A percentile compares a stretch with the other conserved stretches of the same genome.
Evolutionary conservation across 2,329 filamentous ascomycete species (phyloP).

Genomic region (Fusarium subglutinans): DNA sequence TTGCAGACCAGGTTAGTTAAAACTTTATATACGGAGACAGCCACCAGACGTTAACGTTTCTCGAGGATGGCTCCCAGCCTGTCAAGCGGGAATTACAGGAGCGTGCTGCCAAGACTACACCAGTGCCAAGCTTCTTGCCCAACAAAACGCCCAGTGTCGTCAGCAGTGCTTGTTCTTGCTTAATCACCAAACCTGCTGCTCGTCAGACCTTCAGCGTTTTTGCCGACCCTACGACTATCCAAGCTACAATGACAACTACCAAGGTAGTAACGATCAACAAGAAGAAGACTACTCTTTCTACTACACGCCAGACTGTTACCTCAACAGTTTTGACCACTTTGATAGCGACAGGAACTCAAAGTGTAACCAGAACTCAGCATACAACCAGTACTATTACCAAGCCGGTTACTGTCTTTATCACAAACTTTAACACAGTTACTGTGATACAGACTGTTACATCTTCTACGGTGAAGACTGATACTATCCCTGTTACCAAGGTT

Average conservation of each 20-base stretch:
- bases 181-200: not conserved
- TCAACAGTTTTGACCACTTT: not conserved
- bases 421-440: not conserved
- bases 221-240: not conserved
- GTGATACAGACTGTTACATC: not conserved
- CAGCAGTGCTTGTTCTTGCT: not conserved
- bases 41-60: not conserved
- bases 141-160: not conserved
- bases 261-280: not conserved
- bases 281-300: not conserved
- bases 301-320: not conserved
- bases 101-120: not conserved
- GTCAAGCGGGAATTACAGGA: not conserved
- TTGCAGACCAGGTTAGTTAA: not conserved
- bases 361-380: not conserved
- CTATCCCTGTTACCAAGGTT: not conserved
- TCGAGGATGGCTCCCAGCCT: not conserved
- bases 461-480: not conserved
- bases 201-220: not conserved
- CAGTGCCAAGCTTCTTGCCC: not conserved
- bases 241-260: not conserved
- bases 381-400: not conserved
- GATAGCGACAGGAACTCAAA: not conserved
- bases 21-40: not conserved
- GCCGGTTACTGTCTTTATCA: not conserved